Base-by-base conservation (phyloP, 257 asterid species). In the Buddleja alternifolia region DNA sequence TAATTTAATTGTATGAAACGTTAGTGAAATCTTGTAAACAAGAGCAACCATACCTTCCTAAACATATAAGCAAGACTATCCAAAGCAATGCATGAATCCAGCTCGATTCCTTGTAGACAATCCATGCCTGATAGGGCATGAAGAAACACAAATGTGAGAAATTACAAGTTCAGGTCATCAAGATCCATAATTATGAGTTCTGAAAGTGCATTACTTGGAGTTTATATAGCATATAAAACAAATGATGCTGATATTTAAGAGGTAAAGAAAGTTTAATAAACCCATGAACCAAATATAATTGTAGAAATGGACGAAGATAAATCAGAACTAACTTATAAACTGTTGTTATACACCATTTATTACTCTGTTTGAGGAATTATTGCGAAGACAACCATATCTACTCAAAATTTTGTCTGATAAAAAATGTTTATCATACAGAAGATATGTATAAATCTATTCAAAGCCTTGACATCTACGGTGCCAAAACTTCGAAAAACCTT, bases 101-200 rank as follows among this genome's bases (percentile, higher is more conserved):
- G 75, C 56, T 74, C 6, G 89, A 60, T 77, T 90, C 95, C 84
- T 86, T 88, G 85, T 88, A 88, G 57, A 78, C 48, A 63, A 90
- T 63, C 97, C 97, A 90, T 9, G 81, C 84, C 97, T 90, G 83
- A 70, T 50, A 65, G 25, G n/a, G 57, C 67, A 59, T 67, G 15
- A 50, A 3, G 34, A n/a, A 10, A 50, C 54, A 63, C 66, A 74
- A 55, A 53, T 66, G 59, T 66, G 50, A 76, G 70, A 71, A 36
- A 50, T 29, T 48, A 19, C 29, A 36, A 14, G 6, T 67, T 72
- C 40, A 44, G 50, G 72, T 12, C 61, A 32, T 60, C 14, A 57
- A 23, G 21, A 48, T 15, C 54, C 14, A 52, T 23, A 12, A 10
- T 21, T 29, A 40, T 34, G 44, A 58, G 7, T 10, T 45, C 8